A percentile compares a stretch with the other conserved stretches of the same genome.
Evolutionary conservation across 768 basidiomycete genomes (phyloP).

Genomic region (Tulasnella sp.): DNA sequence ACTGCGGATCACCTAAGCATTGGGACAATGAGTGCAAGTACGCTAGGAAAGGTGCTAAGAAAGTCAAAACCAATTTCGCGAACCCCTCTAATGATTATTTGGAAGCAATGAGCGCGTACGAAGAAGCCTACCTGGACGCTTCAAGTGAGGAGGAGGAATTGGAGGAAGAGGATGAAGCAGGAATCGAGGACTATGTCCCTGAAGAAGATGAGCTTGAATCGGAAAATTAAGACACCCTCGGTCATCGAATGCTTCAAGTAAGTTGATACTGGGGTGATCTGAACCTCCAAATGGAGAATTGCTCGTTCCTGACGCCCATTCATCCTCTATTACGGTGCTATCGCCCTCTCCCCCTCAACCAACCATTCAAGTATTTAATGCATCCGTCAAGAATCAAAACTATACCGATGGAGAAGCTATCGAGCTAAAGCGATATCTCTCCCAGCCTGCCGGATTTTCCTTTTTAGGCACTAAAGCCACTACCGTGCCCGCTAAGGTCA

Average conservation of each 20-base stretch:
- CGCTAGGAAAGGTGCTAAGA: slow-evolving; percentile 36
- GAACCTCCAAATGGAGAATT: neutral
- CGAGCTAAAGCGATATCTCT: slow-evolving; percentile 39
- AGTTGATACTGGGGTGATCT: neutral
- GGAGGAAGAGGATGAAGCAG: neutral
- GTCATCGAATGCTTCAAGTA: neutral
- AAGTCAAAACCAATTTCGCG: slow-evolving; percentile 40
- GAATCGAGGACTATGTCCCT: neutral
- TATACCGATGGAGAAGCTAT: neutral
- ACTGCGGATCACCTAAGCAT: slow-evolving; percentile 42
- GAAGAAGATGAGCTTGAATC: neutral
- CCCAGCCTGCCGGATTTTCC: slow-evolving; percentile 43
- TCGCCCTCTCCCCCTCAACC: neutral
- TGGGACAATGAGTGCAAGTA: slow-evolving; percentile 42
- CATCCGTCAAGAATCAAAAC: neutral
- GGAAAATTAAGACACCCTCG: neutral
- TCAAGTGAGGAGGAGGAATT: slow-evolving; percentile 3
- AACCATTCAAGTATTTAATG: neutral
- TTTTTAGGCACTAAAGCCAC: slow-evolving; percentile 45
- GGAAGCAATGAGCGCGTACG: slow-evolving; percentile 41
- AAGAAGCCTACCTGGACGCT: slow-evolving; percentile 40
- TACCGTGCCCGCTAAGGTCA: slow-evolving; percentile 27
- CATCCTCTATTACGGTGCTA: neutral
- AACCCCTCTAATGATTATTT: neutral
- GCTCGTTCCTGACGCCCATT: neutral